Evolutionary conservation across 1,139 yeast genomes (phyloP).

Genomic region (Hanseniaspora gamundiae): DNA sequence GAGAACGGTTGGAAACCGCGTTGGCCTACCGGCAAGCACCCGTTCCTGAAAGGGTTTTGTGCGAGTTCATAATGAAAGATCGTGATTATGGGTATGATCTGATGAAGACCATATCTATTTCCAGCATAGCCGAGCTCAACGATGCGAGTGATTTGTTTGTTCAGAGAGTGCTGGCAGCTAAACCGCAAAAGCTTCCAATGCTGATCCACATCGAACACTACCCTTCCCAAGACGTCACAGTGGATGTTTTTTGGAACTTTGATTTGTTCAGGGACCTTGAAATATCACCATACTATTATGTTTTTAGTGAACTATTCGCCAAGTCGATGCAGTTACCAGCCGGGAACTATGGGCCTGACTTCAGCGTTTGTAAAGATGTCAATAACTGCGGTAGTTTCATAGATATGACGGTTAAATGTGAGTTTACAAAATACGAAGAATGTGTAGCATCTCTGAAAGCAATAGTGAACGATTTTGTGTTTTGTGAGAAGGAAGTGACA

Average conservation of each 20-base stretch:
- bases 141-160: constrained; percentile 13
- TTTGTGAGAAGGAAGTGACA: too few species aligned
- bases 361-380: too few species aligned
- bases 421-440: too few species aligned
- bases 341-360: too few species aligned
- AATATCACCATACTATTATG: too few species aligned
- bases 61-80: constrained; percentile 52
- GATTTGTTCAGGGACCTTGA: constrained; percentile 30
- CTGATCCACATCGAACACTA: constrained; percentile 61
- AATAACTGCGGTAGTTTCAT: too few species aligned
- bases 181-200: constrained; percentile 40
- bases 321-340: too few species aligned
- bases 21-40: constrained; percentile 50
- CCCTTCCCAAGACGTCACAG: constrained; percentile 56
- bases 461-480: too few species aligned
- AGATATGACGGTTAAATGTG: too few species aligned
- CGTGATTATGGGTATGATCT: constrained; percentile 49
- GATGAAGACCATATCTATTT: constrained; percentile 38
- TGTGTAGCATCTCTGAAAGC: too few species aligned
- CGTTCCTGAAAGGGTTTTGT: constrained; percentile 55
- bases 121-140: constrained; percentile 18
- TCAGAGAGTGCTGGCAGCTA: constrained; percentile 20
- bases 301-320: too few species aligned
- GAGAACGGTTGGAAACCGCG: constrained; percentile 40
- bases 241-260: constrained; percentile 48